Evolutionary conservation across 306 rosid species (phyloP), one percentile per base, ranked within the genome.

Genomic region (Cicer arietinum): DNA sequence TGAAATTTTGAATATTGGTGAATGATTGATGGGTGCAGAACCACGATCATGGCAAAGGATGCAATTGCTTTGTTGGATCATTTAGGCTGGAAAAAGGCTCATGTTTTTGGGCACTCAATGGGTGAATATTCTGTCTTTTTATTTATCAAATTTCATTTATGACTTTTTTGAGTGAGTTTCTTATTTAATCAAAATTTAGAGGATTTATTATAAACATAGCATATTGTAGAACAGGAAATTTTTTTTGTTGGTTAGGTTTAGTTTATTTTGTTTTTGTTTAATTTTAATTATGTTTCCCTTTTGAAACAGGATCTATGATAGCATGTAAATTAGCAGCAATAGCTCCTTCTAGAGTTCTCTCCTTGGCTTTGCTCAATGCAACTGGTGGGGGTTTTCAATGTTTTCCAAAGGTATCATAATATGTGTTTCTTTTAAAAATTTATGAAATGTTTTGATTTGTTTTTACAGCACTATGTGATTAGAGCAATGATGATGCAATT

Each of bases 31-130:
- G 79, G 85, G 22, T 88, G 92, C 98, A 94, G 99, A 85, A 94
- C 96, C 54, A 72, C 8, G 80, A 88, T 76, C 45, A 92, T 94
- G 99, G 97, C 99, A 13, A 86, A 83, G 91, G 99, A 94, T 74
- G 96, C 96, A 11, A 80, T 90, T 81, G 88, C 93, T 54, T 51
- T 94, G 61, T 74, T 94, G 84, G 97, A 94, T 84, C 96, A 90
- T 82, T 74, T 92, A 71, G 99, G 98, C 8, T 94, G 99, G 99
- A 67, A 77, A 82, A 87, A 85, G 51, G 93, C 93, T n/a, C 99
- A 94, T 83, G 80, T 92, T 77, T 89, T 92, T 80, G 99, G 98
- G 48, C 99, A 94, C 65, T 94, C 99, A 10, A 94, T 94, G 99
- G 99, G 99, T 92, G 79, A 86, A 91, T 84, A 35, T 18, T 17